A percentile compares a stretch with the other conserved stretches of the same genome.
Evolutionary conservation across 495 filamentous ascomycete genomes (phyloP).

Genomic region (Aspergillus leporis): DNA sequence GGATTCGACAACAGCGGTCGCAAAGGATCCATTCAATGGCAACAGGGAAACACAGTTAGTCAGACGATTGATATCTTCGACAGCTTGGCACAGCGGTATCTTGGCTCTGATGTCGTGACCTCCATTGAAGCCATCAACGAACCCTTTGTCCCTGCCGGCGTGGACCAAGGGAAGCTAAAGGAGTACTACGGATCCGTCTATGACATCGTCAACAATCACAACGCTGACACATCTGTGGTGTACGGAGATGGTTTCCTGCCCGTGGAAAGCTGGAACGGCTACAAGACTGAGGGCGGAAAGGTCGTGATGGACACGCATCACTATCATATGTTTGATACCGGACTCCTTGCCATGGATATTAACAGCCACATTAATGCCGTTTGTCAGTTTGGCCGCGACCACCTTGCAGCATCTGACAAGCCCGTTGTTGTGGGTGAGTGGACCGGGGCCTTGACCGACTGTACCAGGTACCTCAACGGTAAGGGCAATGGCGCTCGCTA

Average conservation of each 20-base stretch:
- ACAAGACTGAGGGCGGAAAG: slow-evolving; percentile 59
- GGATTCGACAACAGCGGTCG: slow-evolving; percentile 77
- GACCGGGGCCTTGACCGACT: slow-evolving; percentile 71
- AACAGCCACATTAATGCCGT: slow-evolving; percentile 51
- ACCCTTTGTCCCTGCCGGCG: slow-evolving; percentile 54
- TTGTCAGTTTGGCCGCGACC: slow-evolving; percentile 47
- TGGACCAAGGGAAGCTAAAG: slow-evolving; percentile 53
- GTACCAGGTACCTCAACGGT: slow-evolving; percentile 71
- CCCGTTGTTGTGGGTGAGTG: slow-evolving; percentile 73
- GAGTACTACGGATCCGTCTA: slow-evolving; percentile 67
- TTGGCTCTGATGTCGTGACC: slow-evolving; percentile 63
- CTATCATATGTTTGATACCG: slow-evolving; percentile 67
- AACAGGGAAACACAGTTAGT: slow-evolving; percentile 53
- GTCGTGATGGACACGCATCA: slow-evolving; percentile 70
- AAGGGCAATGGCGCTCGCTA: slow-evolving; percentile 68
- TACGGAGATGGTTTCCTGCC: slow-evolving; percentile 71
- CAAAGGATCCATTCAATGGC: slow-evolving; percentile 66
- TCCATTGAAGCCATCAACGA: slow-evolving; percentile 76
- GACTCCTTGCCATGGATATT: slow-evolving; percentile 50
- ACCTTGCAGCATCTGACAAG: slow-evolving; percentile 62
- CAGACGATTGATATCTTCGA: slow-evolving; percentile 59
- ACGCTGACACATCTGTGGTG: slow-evolving; percentile 55
- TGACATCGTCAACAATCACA: slow-evolving; percentile 51
- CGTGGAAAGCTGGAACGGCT: slow-evolving; percentile 68
- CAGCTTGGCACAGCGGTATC: slow-evolving; percentile 61